Percentiles rank a stretch among this genome's conserved stretches.
Conservation (phyloP, 2,329 filamentous ascomycete species). For the Nemania diffusa region DNA sequence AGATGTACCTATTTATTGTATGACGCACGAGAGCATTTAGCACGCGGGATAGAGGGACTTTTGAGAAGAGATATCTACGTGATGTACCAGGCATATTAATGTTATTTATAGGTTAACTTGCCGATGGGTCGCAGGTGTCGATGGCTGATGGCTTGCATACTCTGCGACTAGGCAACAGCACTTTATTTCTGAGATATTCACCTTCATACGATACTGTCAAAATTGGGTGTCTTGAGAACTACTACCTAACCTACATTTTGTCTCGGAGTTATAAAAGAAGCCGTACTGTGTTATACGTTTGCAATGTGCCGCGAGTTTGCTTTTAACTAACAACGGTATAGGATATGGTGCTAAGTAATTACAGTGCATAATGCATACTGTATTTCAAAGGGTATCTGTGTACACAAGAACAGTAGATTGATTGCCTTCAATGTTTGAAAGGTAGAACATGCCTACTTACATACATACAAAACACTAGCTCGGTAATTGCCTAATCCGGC, state of each 20-base stretch:
- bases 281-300: constrained; percentile 2
- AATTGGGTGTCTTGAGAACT: neutral
- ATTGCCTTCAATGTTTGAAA: no score
- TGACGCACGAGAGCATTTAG: constrained; percentile 10
- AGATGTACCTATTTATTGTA: constrained; percentile 21
- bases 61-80: constrained; percentile 11
- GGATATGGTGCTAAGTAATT: neutral
- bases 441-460: neutral
- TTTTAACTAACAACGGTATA: no score
- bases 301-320: neutral
- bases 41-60: constrained; percentile 29
- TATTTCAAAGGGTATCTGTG: neutral
- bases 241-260: neutral
- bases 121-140: constrained; percentile 14
- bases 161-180: neutral
- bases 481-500: constrained; percentile 28
- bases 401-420: no score
- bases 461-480: neutral
- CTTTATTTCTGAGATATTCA: neutral
- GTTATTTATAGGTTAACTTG: constrained; percentile 24
- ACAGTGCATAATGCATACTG: neutral
- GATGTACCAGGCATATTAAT: neutral
- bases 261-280: constrained; percentile 9
- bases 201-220: neutral
- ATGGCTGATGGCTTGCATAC: constrained; percentile 10